Evolutionary conservation across 306 rosid species (phyloP), one percentile per base, ranked within the genome.

Genomic region (Hippophae rhamnoides): DNA sequence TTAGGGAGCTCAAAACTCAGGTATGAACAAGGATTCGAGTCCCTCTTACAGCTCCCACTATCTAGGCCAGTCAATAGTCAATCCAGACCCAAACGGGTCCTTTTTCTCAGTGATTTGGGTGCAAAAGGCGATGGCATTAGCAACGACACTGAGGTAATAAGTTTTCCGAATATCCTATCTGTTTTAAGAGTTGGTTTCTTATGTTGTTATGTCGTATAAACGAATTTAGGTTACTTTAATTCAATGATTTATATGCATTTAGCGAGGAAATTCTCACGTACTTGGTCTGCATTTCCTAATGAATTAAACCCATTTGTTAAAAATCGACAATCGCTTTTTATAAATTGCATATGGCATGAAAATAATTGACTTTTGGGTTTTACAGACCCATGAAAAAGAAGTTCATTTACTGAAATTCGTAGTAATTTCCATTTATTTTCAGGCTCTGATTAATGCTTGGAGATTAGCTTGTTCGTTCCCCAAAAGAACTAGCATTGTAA

Each of bases 381-480:
- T 31, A 31, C 38, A 31, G 38, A 31, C 3, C 38, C 31, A 45
- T 26, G 26, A 23, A 5, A 9, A 18, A 12, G 10, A 25, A 56
- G 51, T 10, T 14, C 2, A 6, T 71, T 1, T 63, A 31, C 42
- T 10, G 31, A 31, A 40, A 52, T 13, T 52, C 61, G 58, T 47
- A 6, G 26, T 23, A 13, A 31, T 31, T 13, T 41, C 41, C 44
- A n/a, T 26, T 62, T 18, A 52, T 47, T 41, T 68, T 58, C 75
- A 90, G 98, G 87, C 98, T 43, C 77, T 90, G 54, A 54, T 72
- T 27, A 65, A 61, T 10, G 86, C 77, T 66, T 90, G 98, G 98
- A 71, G 73, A 41, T 43, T 46, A 3, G 96, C 95, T 55, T 90
- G 98, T 76, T 83, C 92, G 41, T 54, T 55, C 43, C 44, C 79